A percentile compares a stretch with the other conserved stretches of the same genome.
phyloP scores from a whole-genome alignment of 495 filamentous ascomycete species.

The Cercophora samala region DNA sequence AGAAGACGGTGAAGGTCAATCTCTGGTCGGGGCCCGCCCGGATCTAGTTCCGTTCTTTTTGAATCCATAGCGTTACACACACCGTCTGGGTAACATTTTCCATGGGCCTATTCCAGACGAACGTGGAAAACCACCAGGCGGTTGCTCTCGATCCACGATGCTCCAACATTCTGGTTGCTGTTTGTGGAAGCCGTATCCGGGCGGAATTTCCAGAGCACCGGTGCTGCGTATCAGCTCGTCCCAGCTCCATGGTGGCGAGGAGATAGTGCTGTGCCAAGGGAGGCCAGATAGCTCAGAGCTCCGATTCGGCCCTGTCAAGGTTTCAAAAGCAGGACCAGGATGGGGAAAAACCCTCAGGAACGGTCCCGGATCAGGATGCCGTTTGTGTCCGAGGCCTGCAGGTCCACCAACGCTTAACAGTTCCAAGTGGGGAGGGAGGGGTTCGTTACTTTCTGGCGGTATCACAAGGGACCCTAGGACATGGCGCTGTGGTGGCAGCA shows the following conservation, averaged over 20 bases:
- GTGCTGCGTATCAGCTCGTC: background rate
- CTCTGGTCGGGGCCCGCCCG: background rate
- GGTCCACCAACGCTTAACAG: conserved; percentile 16
- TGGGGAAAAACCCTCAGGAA: conserved; percentile 14
- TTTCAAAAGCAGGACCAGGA: conserved; percentile 9
- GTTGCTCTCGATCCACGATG: background rate
- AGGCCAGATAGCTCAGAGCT: background rate
- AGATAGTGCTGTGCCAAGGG: conserved; percentile 12
- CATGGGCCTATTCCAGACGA: background rate
- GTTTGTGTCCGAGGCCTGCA: conserved; percentile 18
- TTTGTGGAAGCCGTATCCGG: background rate
- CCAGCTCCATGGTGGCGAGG: conserved; percentile 18
- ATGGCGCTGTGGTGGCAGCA: conserved; percentile 2
- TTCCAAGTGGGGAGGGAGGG: conserved; percentile 13
- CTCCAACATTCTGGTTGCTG: background rate
- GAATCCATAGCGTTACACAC: background rate
- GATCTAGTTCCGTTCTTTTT: background rate
- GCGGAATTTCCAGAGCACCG: background rate
- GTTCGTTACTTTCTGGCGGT: conserved; percentile 6
- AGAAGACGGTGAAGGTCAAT: background rate
- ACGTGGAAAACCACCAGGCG: background rate
- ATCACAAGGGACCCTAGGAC: conserved; percentile 6
- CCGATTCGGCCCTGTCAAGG: conserved; percentile 19
- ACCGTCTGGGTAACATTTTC: background rate
- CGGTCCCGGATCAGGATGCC: conserved; percentile 18